A percentile compares a stretch with the other conserved stretches of the same genome.
Evolutionary conservation across 768 basidiomycete genomes (phyloP).

Genomic region (Lactarius indigo): DNA sequence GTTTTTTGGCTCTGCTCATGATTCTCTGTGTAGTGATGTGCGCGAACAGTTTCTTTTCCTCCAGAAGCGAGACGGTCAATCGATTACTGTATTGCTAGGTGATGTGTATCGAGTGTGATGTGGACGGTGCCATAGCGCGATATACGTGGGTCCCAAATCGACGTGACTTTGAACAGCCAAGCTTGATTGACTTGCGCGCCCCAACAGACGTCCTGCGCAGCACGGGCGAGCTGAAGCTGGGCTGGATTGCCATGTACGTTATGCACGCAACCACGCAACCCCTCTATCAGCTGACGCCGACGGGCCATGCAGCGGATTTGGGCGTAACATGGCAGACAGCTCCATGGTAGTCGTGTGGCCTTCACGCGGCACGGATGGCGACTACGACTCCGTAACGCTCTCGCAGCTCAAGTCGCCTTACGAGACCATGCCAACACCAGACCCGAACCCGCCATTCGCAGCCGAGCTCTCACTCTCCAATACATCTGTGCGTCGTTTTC

Average conservation of each 20-base stretch:
- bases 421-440: constrained; percentile 56
- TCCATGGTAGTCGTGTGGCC: constrained; percentile 77
- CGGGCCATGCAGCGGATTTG: no score
- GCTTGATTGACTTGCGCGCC: not conserved
- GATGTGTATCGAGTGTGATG: constrained; percentile 19
- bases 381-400: constrained; percentile 44
- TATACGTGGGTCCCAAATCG: no score
- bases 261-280: no score
- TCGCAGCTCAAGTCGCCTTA: constrained; percentile 58
- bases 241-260: constrained; percentile 30
- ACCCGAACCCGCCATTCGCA: constrained; percentile 46
- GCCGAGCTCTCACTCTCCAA: constrained; percentile 39
- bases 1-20: not conserved
- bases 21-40: constrained; percentile 8
- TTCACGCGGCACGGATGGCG: constrained; percentile 46
- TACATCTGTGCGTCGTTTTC: constrained; percentile 38
- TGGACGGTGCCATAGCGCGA: constrained; percentile 13
- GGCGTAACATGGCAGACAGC: constrained; percentile 47
- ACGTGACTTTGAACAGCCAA: no score
- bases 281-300: no score
- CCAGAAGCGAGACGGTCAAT: not conserved
- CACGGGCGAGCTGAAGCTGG: constrained; percentile 15
- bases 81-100: not conserved
- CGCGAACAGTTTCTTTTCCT: not conserved
- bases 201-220: constrained; percentile 26